Percentiles rank a stretch among this genome's conserved stretches.
phyloP scores from a whole-genome alignment of 75 land plant species.

The Selaginella moellendorffii region DNA sequence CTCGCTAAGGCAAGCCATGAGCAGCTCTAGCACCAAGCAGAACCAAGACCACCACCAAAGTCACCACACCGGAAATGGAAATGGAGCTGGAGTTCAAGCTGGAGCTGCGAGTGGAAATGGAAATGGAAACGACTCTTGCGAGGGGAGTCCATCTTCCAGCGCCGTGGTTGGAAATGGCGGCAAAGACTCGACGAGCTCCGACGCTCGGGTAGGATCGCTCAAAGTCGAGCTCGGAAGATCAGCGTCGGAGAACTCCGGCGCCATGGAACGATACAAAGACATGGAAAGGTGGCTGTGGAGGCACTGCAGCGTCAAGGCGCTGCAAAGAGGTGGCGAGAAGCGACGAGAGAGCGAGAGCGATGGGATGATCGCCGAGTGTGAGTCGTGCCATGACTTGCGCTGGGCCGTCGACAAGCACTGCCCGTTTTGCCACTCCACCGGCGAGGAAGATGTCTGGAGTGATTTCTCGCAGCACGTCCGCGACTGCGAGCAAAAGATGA shows the following conservation, averaged over 20 bases:
- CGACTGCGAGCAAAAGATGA: no score
- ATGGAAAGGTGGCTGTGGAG: conserved; percentile 67
- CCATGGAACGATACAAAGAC: conserved; percentile 47
- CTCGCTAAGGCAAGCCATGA: background rate
- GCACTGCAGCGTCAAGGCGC: conserved; percentile 41
- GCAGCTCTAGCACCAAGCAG: background rate
- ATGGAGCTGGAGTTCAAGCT: no score
- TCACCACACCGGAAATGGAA: no score
- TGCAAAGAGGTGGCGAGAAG: conserved; percentile 29
- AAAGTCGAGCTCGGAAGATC: background rate
- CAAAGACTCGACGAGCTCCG: background rate
- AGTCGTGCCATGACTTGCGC: conserved; percentile 41
- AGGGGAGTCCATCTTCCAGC: background rate
- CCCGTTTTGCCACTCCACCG: conserved; percentile 42
- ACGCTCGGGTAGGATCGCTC: background rate
- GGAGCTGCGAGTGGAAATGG: no score
- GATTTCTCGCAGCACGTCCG: conserved; percentile 38
- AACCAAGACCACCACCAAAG: no score
- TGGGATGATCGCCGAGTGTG: conserved; percentile 40
- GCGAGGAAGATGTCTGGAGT: conserved; percentile 16
- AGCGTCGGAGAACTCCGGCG: no score
- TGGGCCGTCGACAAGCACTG: conserved; percentile 48
- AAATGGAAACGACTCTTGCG: background rate
- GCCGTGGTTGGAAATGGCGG: background rate
- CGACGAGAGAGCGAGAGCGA: conserved; percentile 30